Percentiles rank a stretch among this genome's conserved stretches.
Conservation (phyloP, 768 basidiomycete species). For the Xerocomus brunneocitrinus region DNA sequence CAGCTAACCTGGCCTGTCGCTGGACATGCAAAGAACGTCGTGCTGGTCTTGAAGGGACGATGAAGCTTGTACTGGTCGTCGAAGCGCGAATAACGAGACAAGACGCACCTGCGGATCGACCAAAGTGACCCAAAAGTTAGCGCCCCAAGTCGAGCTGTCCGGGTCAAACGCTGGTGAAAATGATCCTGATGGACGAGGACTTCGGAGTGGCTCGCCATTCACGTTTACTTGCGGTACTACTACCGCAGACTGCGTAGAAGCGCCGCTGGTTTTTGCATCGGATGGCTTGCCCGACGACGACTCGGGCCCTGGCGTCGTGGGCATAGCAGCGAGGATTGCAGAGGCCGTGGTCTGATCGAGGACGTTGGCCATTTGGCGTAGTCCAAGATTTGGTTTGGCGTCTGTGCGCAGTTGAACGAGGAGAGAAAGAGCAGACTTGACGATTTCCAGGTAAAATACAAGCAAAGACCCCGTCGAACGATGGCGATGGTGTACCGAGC, state of each 20-base stretch:
- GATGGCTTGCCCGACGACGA: constrained; percentile 6
- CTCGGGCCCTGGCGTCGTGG: constrained; percentile 1
- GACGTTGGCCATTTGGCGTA: constrained; percentile 19
- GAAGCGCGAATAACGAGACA: constrained; percentile 5
- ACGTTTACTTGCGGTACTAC: constrained; percentile 34
- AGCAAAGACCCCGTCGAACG: constrained; percentile 5
- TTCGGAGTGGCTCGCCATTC: constrained; percentile 31
- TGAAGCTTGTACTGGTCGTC: constrained; percentile 7
- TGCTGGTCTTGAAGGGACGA: constrained; percentile 40
- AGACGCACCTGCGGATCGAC: constrained; percentile 79
- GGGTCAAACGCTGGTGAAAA: constrained; percentile 19
- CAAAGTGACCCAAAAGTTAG: constrained; percentile 93
- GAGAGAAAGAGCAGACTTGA: neutral
- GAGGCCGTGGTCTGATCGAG: constrained; percentile 20
- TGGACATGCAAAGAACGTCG: constrained; percentile 89
- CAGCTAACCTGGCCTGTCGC: constrained; percentile 89
- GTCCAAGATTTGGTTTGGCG: neutral
- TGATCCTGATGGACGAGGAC: constrained; percentile 29
- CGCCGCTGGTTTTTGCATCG: constrained; percentile 8
- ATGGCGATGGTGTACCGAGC: constrained; percentile 11
- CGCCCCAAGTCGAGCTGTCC: constrained; percentile 66
- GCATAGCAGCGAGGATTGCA: constrained; percentile 1
- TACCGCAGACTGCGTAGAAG: constrained; percentile 12
- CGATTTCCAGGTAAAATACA: constrained; percentile 21
- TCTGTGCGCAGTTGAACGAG: neutral